phyloP scores from a whole-genome alignment of 306 rosid species.

The Mimosa pudica region DNA sequence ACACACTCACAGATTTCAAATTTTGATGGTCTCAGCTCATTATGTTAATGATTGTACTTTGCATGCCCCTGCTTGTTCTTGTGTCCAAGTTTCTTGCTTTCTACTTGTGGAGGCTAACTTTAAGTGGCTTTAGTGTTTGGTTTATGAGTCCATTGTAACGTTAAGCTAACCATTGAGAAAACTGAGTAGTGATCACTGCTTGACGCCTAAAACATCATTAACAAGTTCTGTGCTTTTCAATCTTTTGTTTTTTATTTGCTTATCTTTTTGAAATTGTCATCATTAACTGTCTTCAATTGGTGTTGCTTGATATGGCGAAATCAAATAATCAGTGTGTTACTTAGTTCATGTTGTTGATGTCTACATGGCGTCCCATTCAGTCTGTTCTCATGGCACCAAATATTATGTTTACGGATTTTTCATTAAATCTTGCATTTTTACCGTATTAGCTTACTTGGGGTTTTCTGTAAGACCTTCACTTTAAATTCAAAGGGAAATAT shows the following conservation, averaged over 20 bases:
- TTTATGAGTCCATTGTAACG: constrained; percentile 19
- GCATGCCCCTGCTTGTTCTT: constrained; percentile 38
- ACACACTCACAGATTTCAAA: background rate
- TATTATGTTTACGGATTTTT: background rate
- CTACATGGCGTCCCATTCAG: background rate
- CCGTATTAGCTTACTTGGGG: background rate
- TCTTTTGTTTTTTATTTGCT: background rate
- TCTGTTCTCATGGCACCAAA: constrained; percentile 1
- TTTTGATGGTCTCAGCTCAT: constrained; percentile 32
- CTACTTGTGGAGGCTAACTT: constrained; percentile 7
- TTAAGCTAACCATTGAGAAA: background rate
- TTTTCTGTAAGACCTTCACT: background rate
- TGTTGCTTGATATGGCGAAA: background rate
- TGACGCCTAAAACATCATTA: constrained; percentile 9
- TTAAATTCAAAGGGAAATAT: background rate
- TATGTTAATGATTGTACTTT: constrained; percentile 23
- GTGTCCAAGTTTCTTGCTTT: constrained; percentile 25
- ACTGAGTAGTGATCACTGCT: constrained; percentile 22
- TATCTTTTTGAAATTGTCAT: background rate
- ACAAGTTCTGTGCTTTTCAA: background rate
- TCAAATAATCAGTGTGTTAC: no score
- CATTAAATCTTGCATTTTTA: constrained; percentile 12
- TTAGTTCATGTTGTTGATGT: no score
- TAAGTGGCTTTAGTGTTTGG: background rate
- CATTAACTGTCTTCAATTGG: constrained; percentile 11